Percentiles rank a stretch among this genome's conserved stretches.
Conservation (phyloP, 495 filamentous ascomycete genomes). For the Physcia stellaris region DNA sequence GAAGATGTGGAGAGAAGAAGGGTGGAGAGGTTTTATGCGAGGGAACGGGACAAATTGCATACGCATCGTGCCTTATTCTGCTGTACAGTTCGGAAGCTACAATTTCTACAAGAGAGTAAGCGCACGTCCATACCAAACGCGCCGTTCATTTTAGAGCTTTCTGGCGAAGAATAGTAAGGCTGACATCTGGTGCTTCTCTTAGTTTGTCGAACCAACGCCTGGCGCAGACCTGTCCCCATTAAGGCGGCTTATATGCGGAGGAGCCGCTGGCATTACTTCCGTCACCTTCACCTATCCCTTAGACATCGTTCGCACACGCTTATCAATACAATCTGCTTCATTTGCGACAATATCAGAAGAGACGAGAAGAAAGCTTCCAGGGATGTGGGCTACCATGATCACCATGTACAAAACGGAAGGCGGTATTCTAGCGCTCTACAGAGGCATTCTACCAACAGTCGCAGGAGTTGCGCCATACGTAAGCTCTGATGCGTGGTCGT, state of each 20-base stretch:
- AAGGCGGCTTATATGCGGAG: slow-evolving; percentile 69
- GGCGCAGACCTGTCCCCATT: slow-evolving; percentile 53
- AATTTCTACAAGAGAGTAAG: slow-evolving; percentile 90
- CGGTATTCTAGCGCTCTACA: slow-evolving; percentile 68
- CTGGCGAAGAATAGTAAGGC: background rate
- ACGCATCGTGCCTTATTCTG: slow-evolving; percentile 93
- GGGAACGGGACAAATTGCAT: slow-evolving; percentile 98
- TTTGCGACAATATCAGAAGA: slow-evolving; percentile 57
- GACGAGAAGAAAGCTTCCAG: slow-evolving; percentile 56
- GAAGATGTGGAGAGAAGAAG: slow-evolving; percentile 96
- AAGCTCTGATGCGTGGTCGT: slow-evolving; percentile 20
- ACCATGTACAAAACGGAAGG: slow-evolving; percentile 86
- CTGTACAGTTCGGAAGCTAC: slow-evolving; percentile 95
- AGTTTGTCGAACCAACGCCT: slow-evolving; percentile 64
- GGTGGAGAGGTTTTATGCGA: slow-evolving; percentile 89
- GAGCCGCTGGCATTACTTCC: slow-evolving; percentile 83
- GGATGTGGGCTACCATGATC: slow-evolving; percentile 79
- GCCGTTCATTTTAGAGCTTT: no score
- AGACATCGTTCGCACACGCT: slow-evolving; percentile 87
- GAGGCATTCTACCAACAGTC: slow-evolving; percentile 85
- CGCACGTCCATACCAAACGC: slow-evolving; percentile 12
- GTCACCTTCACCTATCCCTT: slow-evolving; percentile 73
- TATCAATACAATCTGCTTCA: slow-evolving; percentile 93
- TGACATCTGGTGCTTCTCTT: slow-evolving; percentile 2
- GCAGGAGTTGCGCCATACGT: slow-evolving; percentile 94